Percentiles rank a stretch among this genome's conserved stretches.
phyloP scores from a whole-genome alignment of 2,329 filamentous ascomycete genomes.

The Coniochaeta ligniaria region DNA sequence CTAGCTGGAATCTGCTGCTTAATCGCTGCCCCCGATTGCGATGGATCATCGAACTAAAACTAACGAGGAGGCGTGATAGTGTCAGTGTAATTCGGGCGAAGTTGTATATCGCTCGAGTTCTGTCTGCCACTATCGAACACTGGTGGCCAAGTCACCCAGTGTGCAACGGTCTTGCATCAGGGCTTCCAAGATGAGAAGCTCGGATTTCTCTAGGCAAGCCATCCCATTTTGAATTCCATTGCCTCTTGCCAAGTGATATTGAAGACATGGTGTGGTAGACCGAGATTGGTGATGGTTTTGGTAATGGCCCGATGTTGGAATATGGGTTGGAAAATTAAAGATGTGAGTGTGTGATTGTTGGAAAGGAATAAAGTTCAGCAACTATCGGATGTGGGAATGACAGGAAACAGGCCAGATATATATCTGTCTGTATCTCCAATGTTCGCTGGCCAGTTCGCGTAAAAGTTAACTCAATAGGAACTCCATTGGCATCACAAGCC shows the following conservation, averaged over 20 bases:
- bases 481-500: too few relatives aligned
- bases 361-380: too few relatives aligned
- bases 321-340: too few relatives aligned
- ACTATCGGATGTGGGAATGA: too few relatives aligned
- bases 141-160: constrained; percentile 13
- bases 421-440: too few relatives aligned
- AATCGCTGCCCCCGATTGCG: constrained; percentile 13
- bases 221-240: constrained; percentile 6
- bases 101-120: constrained; percentile 18
- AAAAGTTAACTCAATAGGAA: too few relatives aligned
- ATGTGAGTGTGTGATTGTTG: too few relatives aligned
- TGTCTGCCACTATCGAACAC: constrained; percentile 23
- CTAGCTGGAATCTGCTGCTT: constrained; percentile 4
- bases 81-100: constrained; percentile 23
- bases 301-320: too few relatives aligned
- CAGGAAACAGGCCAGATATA: too few relatives aligned
- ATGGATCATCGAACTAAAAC: constrained; percentile 18
- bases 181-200: constrained; percentile 13
- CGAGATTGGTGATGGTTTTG: too few relatives aligned
- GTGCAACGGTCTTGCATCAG: constrained; percentile 13
- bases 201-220: constrained; percentile 17
- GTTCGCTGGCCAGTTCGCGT: too few relatives aligned
- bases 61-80: constrained; percentile 17
- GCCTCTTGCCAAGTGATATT: constrained; percentile 6
- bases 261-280: too few relatives aligned